Evolutionary conservation across 306 rosid species (phyloP).

Genomic region (Lotus japonicus): DNA sequence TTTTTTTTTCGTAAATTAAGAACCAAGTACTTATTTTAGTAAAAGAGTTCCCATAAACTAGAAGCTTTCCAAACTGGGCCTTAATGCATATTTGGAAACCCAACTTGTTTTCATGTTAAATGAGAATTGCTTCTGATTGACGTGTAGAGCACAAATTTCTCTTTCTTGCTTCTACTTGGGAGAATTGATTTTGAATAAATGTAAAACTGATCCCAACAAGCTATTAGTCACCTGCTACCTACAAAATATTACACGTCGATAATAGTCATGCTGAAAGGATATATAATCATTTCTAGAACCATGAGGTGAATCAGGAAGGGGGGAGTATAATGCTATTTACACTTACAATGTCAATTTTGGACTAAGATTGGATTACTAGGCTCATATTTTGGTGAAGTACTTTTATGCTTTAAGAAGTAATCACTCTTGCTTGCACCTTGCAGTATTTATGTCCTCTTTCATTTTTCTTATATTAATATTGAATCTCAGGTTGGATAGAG

Average conservation of each 20-base stretch:
- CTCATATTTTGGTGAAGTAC: background rate
- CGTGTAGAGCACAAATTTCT: no score
- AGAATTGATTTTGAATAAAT: no score
- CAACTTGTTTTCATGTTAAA: no score
- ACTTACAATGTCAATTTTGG: background rate
- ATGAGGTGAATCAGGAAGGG: background rate
- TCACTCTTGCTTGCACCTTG: background rate
- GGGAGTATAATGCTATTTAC: background rate
- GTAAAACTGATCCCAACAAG: no score
- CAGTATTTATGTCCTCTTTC: conserved; percentile 2
- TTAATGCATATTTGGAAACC: no score
- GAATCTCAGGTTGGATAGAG: conserved; percentile 96
- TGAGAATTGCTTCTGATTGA: no score
- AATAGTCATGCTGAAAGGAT: conserved; percentile 7
- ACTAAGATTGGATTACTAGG: background rate
- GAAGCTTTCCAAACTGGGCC: no score
- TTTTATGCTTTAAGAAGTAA: background rate
- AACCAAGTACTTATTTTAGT: no score
- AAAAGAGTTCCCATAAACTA: no score
- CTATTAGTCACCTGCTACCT: background rate
- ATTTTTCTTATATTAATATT: conserved; percentile 35
- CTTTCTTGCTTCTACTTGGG: no score
- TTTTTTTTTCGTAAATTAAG: no score
- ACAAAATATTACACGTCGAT: background rate
- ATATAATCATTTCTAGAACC: conserved; percentile 7